Evolutionary conservation across 345 rosid species (phyloP), one percentile per base, ranked within the genome.

Genomic region (Hypericum perforatum): DNA sequence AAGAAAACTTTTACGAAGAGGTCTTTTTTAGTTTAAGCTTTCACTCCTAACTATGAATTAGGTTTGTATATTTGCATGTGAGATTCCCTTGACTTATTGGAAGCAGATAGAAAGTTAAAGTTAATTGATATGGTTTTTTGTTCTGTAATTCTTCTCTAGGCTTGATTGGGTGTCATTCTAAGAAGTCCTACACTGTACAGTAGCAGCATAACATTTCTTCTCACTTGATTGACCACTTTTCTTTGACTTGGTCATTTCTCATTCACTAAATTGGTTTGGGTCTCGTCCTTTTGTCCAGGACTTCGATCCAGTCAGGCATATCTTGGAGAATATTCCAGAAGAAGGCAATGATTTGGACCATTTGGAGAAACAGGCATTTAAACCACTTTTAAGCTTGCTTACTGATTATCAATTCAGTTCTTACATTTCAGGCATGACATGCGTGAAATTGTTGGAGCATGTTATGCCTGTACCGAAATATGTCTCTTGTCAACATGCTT

Each of bases 1-100:
- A 94, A 65, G 77, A 89, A 42, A 94, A 82, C 0, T 94, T 89
- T 77, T 86, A 89, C 53, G 73, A 82, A 41, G 86, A 94, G 97
- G 97, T 92, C 51, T 49, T 10, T 13, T 46, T 45, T 12, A n/a
- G 16, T 13, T 46, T 46, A 12, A 46, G 32, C 32, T 22, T 22
- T 22, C 32, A 22, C 32, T 13, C 22, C 5, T 7, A 0, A 32
- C 22, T 13, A 9, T 8, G 22, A 46, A 7, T 6, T 13, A 9
- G 6, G 15, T 12, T 12, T 46, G 22, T 13, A 10, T 43, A 10
- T 7, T 12, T 40, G 39, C 39, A 40, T 49, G 41, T 8, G 9
- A 41, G 7, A 41, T 39, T 38, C 11, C 7, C 15, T n/a, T 9
- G 16, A 32, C 29, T 29, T 9, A 22, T 42, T 37, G 51, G 42